Base-by-base conservation (phyloP, 2,329 filamentous ascomycete species). In the Neoscytalidium dimidiatum region DNA sequence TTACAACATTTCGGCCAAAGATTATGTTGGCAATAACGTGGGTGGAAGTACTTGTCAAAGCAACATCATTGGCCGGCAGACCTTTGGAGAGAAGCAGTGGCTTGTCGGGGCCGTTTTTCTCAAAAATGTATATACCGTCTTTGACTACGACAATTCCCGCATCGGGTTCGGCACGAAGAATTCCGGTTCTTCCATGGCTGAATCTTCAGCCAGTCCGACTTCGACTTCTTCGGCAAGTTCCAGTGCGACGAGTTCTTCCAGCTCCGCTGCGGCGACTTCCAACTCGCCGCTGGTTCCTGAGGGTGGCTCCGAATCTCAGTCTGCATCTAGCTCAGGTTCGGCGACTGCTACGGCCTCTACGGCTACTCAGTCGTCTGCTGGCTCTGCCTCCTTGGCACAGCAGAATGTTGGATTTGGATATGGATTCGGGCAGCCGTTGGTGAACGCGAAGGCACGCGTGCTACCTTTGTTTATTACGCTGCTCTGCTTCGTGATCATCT, bases 121-220 rank as follows among this genome's bases (percentile, higher is more conserved):
- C 67, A 96, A 96, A 80, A 96, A 96, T 70, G 92, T 96, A 17
- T 96, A 96, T 74, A 83, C 87, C 1, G 89, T 95, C 26, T 96
- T 96, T 74, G 93, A 97, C 75, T 86, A 86, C 62, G 92, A 94
- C 67, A 73, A 87, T 68, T 78, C 76, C 48, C 85, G 84, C 60
- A 86, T 93, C 68, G 90, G 89, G 4, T 72, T 79, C 46, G 77
- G 76, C 0, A 69, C 72, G 14, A 73, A 73, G 68, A 61, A 41
- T 2, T 26, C 33, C 13, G 53, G 43, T 26, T 23, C 23, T n/a
- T 53, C 62, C n/a, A 35, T 58, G 31, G 53, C 63, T n/a, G 63
- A 65, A 46, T 52, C 53, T 8, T 60, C 53, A 26, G 44, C 56
- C 3, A 52, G 31, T 7, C 44, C 52, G 29, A 51, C 53, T 6